Evolutionary conservation across 805 yeast species (phyloP), one percentile per base, ranked within the genome.

Genomic region (Spathaspora gorwiae): DNA sequence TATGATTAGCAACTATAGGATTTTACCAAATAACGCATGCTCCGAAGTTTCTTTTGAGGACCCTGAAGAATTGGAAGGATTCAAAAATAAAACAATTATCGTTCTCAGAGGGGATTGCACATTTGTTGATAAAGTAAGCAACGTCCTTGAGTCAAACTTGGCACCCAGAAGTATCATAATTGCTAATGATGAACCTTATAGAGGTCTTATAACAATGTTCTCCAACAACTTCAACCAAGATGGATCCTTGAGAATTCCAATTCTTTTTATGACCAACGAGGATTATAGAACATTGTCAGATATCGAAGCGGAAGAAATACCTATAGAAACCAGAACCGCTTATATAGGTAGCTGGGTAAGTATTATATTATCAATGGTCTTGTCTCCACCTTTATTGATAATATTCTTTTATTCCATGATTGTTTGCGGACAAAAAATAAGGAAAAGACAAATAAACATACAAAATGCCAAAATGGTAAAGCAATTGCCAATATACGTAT

Each of bases 151-250:
- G 2, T 62, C 68, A 2, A 60, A 57, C 9, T 44, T 61, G 38
- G 49, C 48, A 11, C 84, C 84, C 0, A 56, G 48, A 11, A 79
- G 79, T 6, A 77, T 80, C 9, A 61, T 81, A n/a, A 71, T 81
- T 7, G 84, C 81, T 30, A 81, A 80, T 55, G 72, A 78, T 53
- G 73, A 66, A 45, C 73, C 74, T 6, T 56, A 58, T 34, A 57
- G 67, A 14, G 75, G 79, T 6, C 64, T 78, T 44, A 67, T 80
- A 24, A 78, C 82, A 24, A 80, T 79, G 84, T 79, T 71, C 55
- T 73, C 80, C 2, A 60, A 67, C 34, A 64, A 64, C 26, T 76
- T 69, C 47, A 70, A 75, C 42, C 68, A 63, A 42, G 71, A 72
- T 51, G 62, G 58, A 2, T 42, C 59, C 26, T 59, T 76, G 34